Percentiles rank a stretch among this genome's conserved stretches.
These are phyloP conservation scores for Helotiales sp. DNA, from an alignment of 2,329 filamentous ascomycete species.

Conservation along the genomic window DNA sequence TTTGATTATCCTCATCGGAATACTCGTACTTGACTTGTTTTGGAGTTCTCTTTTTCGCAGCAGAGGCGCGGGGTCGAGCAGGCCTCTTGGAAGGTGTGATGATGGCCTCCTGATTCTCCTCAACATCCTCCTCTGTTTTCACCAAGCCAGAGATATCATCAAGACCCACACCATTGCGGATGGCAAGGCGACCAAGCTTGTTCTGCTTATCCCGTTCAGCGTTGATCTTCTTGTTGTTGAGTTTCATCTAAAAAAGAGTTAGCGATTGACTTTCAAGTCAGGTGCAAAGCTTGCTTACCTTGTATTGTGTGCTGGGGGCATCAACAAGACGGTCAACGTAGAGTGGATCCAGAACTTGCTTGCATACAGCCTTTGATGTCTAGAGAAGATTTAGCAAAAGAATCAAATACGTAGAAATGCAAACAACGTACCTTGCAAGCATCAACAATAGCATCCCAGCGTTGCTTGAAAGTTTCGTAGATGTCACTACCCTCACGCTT, in stretches of 20 bases:
- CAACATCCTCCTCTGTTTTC: too few relatives aligned
- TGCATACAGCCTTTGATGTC: constrained; percentile 36
- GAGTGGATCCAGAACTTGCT: constrained; percentile 35
- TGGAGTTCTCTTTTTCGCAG: neutral
- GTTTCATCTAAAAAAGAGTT: constrained; percentile 31
- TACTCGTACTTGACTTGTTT: neutral
- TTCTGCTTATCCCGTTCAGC: constrained; percentile 36
- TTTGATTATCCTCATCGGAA: neutral
- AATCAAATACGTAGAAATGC: neutral
- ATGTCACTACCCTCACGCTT: constrained; percentile 16
- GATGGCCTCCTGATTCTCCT: neutral
- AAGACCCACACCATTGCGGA: constrained; percentile 18
- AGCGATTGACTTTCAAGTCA: neutral
- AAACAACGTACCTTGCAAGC: constrained; percentile 24
- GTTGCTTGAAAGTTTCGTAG: constrained; percentile 17
- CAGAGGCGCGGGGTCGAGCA: neutral
- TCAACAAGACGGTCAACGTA: constrained; percentile 35
- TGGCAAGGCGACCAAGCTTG: constrained; percentile 30
- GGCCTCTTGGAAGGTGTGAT: neutral
- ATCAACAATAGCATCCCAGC: constrained; percentile 25
- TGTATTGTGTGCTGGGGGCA: constrained; percentile 29
- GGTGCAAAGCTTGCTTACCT: constrained; percentile 27
- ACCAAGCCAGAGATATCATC: neutral
- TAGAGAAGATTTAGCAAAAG: constrained; percentile 17
- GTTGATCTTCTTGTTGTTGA: constrained; percentile 38